Evolutionary conservation across 148 eudicot genomes (phyloP), one percentile per base, ranked within the genome.

Genomic region (Camellia japonica): DNA sequence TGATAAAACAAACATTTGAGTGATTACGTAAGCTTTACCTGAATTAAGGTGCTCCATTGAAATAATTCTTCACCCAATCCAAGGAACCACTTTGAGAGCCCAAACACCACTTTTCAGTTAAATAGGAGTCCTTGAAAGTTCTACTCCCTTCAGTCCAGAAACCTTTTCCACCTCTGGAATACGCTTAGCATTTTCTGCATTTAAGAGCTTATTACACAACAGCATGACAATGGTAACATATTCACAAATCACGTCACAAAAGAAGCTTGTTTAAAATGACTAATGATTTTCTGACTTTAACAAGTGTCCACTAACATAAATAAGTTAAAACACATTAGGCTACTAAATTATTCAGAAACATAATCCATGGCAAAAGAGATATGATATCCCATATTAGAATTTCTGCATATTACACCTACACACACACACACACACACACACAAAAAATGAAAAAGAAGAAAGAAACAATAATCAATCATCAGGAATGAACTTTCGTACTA

Each of bases 41-140:
- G 99, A 87, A 78, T 95, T 98, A 75, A 87, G 85, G 83, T 96
- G 99, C 85, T 93, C 94, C 99, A 96, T 96, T 70, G 97, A 86
- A 82, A 96, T 89, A 44, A 96, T 92, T 85, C 99, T 90, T 81
- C 99, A 98, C 63, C 99, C 99, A 80, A 96, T 90, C 99, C 99
- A 96, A 73, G 98, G 99, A 68, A 96, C 95, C 68, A 96, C 94
- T 85, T 92, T 96, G 73, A 96, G 94, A 80, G 64, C 84, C 99
- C 99, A 96, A 71, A 91, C 97, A 75, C 95, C 93, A 84, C 88
- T 83, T 87, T 90, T 88, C 65, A 96, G 82, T 82, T 90, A 95
- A 78, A 96, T 82, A 46, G 99, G 98, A 74, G 91, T 86, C 76
- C 72, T 80, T 56, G 99, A 92, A 74, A 92, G 94, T 86, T 96